Conservation (phyloP, 208 protist genomes). For the Trypanosoma theileri region DNA sequence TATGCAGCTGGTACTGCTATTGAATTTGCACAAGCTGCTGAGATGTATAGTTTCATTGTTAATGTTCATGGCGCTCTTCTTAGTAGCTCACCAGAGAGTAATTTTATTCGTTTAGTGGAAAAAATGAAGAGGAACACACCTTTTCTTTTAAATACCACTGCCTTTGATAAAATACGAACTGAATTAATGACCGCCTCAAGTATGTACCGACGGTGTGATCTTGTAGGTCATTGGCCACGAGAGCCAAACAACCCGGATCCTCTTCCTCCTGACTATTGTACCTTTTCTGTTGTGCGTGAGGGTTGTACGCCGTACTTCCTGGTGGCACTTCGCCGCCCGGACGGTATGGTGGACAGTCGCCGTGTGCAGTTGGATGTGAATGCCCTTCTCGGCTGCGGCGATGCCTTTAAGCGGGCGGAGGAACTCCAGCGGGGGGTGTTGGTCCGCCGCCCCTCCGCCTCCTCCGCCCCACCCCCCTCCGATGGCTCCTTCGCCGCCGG, state of each 20-base stretch:
- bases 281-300: constrained; percentile 32
- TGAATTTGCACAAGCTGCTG: constrained; percentile 40
- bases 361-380: constrained; percentile 27
- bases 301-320: constrained; percentile 31
- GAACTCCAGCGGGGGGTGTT: constrained; percentile 24
- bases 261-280: constrained; percentile 23
- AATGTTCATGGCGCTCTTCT: constrained; percentile 18
- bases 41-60: constrained; percentile 29
- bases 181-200: constrained; percentile 19
- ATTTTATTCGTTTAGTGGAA: constrained; percentile 20
- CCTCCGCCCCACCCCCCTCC: constrained; percentile 37
- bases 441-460: constrained; percentile 26
- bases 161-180: constrained; percentile 22
- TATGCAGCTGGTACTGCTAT: constrained; percentile 32
- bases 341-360: constrained; percentile 47
- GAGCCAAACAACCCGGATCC: constrained; percentile 26
- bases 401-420: constrained; percentile 22
- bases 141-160: constrained; percentile 25
- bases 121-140: constrained; percentile 17
- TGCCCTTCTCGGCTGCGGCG: constrained; percentile 22
- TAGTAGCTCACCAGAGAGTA: constrained; percentile 17
- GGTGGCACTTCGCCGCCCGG: constrained; percentile 49
- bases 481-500: constrained; percentile 37
- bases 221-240: constrained; percentile 25
- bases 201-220: constrained; percentile 28